Evolutionary conservation across 805 yeast genomes (phyloP), one percentile per base, ranked within the genome.

Genomic region (Myxozyma melibiosi): DNA sequence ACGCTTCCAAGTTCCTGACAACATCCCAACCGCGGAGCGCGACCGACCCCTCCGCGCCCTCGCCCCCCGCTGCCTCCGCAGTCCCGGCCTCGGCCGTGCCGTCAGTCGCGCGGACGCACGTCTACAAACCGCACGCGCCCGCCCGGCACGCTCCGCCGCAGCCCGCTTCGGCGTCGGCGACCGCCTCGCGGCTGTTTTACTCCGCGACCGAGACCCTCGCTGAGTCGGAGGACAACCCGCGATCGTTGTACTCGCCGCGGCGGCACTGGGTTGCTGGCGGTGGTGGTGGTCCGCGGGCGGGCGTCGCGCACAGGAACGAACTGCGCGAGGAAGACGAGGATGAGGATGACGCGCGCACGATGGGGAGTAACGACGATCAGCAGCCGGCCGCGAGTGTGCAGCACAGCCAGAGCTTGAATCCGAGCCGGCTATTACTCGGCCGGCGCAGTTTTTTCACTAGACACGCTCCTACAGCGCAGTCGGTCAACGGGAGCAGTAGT

Each of bases 1-100:
- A 57, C 53, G 61, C 61, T 13, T 53, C 61, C 35, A 57, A 57
- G 55, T 57, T 57, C 52, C 45, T 57, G 51, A 24, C 61, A 37
- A 37, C 55, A 14, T 41, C 57, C 18, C 55, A 52, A 47, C 30
- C 48, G 57, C 53, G 53, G 34, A 24, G 53, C 22, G 46, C 39
- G 20, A 33, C 43, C 7, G 55, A 34, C 25, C 31, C 25, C n/a
- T 9, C 25, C 30, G 18, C 24, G 39, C 37, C 52, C n/a, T 20
- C 25, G 34, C 20, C 55, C 16, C 30, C 47, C 14, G 16, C 43
- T 35, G 25, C 51, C 4, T 28, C 43, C 6, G n/a, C 44, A 6
- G 18, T 39, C 13, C 8, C 41, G 13, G 18, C 45, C 13, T 14
- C 41, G n/a, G 13, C 48, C 14, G 39, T 14, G 16, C 16, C 34